These are phyloP conservation scores for Yueomyces sp. DNA, from an alignment of 805 yeast species.

Conservation along the genomic window DNA sequence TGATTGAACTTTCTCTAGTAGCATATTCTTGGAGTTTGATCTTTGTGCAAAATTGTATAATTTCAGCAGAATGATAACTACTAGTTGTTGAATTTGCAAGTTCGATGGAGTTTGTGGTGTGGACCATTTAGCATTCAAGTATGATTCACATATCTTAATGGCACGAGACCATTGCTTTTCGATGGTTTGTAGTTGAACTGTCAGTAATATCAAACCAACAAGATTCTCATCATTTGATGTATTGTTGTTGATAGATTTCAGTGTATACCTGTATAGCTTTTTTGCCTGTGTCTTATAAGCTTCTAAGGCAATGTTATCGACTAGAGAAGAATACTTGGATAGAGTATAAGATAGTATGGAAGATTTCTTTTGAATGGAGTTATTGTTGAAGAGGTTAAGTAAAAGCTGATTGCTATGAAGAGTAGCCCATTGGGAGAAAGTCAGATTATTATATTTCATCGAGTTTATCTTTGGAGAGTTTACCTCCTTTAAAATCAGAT, in stretches of 20 bases:
- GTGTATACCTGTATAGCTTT: constrained; percentile 13
- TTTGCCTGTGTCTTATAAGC: constrained; percentile 20
- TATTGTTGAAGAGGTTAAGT: constrained; percentile 17
- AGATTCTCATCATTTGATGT: constrained; percentile 5
- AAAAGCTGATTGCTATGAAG: constrained; percentile 12
- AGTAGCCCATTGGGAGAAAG: constrained; percentile 15
- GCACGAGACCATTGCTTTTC: constrained; percentile 21
- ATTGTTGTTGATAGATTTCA: constrained; percentile 12
- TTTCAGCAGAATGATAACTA: constrained; percentile 14
- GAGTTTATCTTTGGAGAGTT: constrained; percentile 15
- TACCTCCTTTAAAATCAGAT: constrained; percentile 23
- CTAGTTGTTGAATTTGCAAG: constrained; percentile 2
- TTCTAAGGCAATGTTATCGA: constrained; percentile 14
- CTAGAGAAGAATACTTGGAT: constrained; percentile 10
- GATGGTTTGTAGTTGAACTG: constrained; percentile 16
- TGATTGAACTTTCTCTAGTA: constrained; percentile 6
- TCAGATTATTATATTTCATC: constrained; percentile 11
- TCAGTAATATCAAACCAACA: constrained; percentile 13
- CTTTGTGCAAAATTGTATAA: constrained; percentile 14
- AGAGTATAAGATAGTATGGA: constrained; percentile 14
- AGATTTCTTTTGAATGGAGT: constrained; percentile 7
- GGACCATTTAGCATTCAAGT: constrained; percentile 7
- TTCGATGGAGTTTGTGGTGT: neutral
- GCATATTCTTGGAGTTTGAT: constrained; percentile 8
- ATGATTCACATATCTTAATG: constrained; percentile 14